Base-by-base conservation (phyloP, 352 stramenopile genomes). In the Pythium diclinum region DNA sequence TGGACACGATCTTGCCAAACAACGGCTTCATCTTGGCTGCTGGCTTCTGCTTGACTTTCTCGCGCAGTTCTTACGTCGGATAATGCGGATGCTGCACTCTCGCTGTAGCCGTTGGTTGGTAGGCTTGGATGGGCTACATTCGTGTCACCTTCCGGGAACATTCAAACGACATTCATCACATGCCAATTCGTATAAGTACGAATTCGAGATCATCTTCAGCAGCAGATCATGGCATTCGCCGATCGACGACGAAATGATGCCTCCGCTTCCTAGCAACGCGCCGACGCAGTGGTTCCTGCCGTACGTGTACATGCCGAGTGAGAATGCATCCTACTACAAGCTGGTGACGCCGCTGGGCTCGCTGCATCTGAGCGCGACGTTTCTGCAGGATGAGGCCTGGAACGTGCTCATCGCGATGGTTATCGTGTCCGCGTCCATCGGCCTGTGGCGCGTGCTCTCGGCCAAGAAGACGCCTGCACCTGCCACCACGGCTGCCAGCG, bases 1-100 rank as follows among this genome's bases (percentile, higher is more conserved):
- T 96, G 58, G 87, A 97, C 61, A 98, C 94, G 57, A 98, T 95
- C 70, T 92, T 97, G 54, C 94, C 94, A 54, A 98, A 96, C 66
- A 98, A 69, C 73, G 87, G 85, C 85, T 95, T 95, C 87, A 95
- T 92, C 53, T 48, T 69, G 47, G 28, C 7, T 60, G n/a, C n/a
- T n/a, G n/a, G n/a, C 25, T 5, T 60, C 32, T 13, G 28, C 2
- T 54, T 68, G 36, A 16, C 51, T 28, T 47, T 25, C 52, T 42
- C 46, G n/a, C 44, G 42, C 59, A 48, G 19, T 53, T 47, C 23
- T 56, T 77, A 33, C 21, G 16, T 49, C 42, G 14, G 42, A 36
- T 42, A 36, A 55, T 59, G 23, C 33, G 34, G 13, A 36, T 34
- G 30, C 10, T 23, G 38, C 33, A 59, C 52, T 59, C 36, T 33